phyloP scores from a whole-genome alignment of 805 yeast genomes.

The Wickerhamiella spandovensis region DNA sequence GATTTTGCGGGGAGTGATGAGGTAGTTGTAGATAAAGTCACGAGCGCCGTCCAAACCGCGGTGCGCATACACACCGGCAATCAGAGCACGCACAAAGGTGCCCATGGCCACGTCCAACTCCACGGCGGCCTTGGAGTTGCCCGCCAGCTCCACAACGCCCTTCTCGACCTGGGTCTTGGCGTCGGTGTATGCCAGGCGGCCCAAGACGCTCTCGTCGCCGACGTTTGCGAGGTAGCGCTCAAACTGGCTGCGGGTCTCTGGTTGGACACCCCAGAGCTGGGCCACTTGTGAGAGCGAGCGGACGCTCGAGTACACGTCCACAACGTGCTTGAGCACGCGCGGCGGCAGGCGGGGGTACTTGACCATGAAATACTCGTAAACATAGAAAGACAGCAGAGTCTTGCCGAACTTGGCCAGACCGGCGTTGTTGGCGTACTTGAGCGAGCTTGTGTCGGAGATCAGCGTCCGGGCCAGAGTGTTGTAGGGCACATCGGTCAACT shows the following conservation, averaged over 20 bases:
- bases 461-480: conserved; percentile 71
- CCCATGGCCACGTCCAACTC: conserved; percentile 32
- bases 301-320: conserved; percentile 60
- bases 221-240: conserved; percentile 58
- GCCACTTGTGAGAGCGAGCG: conserved; percentile 55
- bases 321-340: conserved; percentile 59
- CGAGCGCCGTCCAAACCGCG: conserved; percentile 52
- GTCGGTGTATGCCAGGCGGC: conserved; percentile 27
- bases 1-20: conserved; percentile 62
- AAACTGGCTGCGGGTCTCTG: conserved; percentile 49
- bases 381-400: conserved; percentile 59
- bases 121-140: conserved; percentile 28
- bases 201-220: conserved; percentile 51
- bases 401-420: conserved; percentile 78
- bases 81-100: conserved; percentile 63
- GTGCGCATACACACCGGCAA: conserved; percentile 73
- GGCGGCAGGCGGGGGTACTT: conserved; percentile 86
- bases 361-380: conserved; percentile 55
- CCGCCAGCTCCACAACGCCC: conserved; percentile 22
- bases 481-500: conserved; percentile 37
- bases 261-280: conserved; percentile 76
- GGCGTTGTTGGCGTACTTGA: conserved; percentile 51
- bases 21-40: conserved; percentile 56
- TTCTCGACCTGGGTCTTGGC: conserved; percentile 20
- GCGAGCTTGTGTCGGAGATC: conserved; percentile 38